Evolutionary conservation across 192 early-diverging fungal genomes (phyloP).

Genomic region (Linnemannia elongata): DNA sequence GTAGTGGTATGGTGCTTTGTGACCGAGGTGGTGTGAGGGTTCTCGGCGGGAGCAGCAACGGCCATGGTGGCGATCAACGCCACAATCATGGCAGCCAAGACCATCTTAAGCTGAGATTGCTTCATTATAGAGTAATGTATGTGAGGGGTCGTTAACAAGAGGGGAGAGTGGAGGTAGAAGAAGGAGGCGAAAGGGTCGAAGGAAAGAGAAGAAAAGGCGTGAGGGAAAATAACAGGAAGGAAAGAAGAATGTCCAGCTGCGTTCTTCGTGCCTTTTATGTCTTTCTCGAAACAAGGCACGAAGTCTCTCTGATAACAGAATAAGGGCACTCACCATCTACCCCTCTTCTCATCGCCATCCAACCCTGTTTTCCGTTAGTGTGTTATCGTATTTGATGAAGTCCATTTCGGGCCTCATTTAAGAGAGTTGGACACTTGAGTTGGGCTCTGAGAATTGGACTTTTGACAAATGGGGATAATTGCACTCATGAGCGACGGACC

Average conservation of each 20-base stretch:
- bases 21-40: neutral
- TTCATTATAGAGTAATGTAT: neutral
- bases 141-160: slow-evolving; percentile 5
- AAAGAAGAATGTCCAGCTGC: neutral
- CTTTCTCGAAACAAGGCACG: neutral
- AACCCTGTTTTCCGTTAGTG: too few relatives aligned
- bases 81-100: slow-evolving; percentile 30
- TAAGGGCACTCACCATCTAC: neutral
- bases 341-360: neutral
- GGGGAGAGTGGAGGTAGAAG: neutral
- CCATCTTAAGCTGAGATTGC: slow-evolving; percentile 29
- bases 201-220: neutral
- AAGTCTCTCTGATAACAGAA: neutral
- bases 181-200: neutral
- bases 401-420: neutral
- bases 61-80: slow-evolving; percentile 39
- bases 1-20: neutral
- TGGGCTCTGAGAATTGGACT: neutral
- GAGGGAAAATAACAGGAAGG: neutral
- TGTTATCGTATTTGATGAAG: neutral
- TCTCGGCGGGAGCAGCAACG: slow-evolving; percentile 17
- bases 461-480: neutral
- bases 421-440: neutral
- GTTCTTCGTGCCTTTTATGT: neutral
- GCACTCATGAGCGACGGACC: neutral